Evolutionary conservation across 257 asterid genomes (phyloP), one percentile per base, ranked within the genome.

Genomic region (Solanum medicagineum): DNA sequence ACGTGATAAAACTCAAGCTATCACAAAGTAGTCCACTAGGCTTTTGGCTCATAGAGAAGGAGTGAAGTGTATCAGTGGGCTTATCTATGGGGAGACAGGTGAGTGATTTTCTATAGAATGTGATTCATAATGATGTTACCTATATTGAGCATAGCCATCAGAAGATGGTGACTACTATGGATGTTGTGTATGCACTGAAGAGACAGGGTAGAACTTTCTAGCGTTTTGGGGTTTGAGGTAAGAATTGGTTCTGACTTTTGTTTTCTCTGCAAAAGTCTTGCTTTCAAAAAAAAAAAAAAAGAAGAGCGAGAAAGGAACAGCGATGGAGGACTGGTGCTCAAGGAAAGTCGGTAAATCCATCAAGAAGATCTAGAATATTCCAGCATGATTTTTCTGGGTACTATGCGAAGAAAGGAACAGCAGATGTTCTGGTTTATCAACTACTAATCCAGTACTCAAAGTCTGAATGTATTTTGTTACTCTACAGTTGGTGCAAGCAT

Each of bases 1-100:
- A 42, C 60, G 1, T 22, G 60, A 47, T 74, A 74, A 22, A 60
- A 74, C 10, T 47, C 22, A n/a, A 45, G 81, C 13, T 74, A n/a
- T 47, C 42, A 74, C 59, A 22, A 47, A 74, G 14, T 13, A 32
- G n/a, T 85, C 86, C 8, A 80, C 86, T 49, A 73, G 88, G 7
- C 87, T 85, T 74, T 81, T 86, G 83, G 90, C 88, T 51, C 88
- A 86, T 10, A 86, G 86, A 40, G 90, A 86, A 45, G 88, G 88
- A 12, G 82, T 88, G 22, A 86, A 83, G 84, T 87, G 54, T 55
- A 86, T 88, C 66, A 83, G 87, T 51, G 87, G 88, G n/a, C 29
- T 88, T 84, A 86, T 84, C 81, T 86, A 86, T 40, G 84, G 84
- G 77, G 90, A 88, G 36, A 88, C 90, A 7, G 79, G 69, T 20